Conservation (phyloP, 176 grass and related monocot genomes). For the sorghum (Sorghum bicolor) region Sorghum_bicolor_NCBIv3 NC_012871.2:67289001-67289500, state of each 20-base stretch:
- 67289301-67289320: constrained; percentile 61
- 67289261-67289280: background rate
- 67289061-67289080: background rate
- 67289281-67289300: constrained; percentile 68
- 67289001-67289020: background rate
- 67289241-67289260: background rate
- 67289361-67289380: constrained; percentile 81
- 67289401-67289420: constrained; percentile 99
- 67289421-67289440: constrained; percentile 89
- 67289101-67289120: background rate
- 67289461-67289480: constrained; percentile 78
- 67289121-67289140: background rate
- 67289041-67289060: background rate
- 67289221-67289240: background rate
- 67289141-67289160: background rate
- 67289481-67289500: constrained; percentile 90
- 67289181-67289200: background rate
- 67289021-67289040: background rate
- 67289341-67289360: constrained; percentile 93
- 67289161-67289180: background rate
- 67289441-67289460: constrained; percentile 85
- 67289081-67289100: background rate
- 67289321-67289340: constrained; percentile 82
- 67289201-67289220: background rate
- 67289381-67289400: constrained; percentile 94